Conservation (phyloP, 805 yeast genomes). For the Starmerella stigmatis region DNA sequence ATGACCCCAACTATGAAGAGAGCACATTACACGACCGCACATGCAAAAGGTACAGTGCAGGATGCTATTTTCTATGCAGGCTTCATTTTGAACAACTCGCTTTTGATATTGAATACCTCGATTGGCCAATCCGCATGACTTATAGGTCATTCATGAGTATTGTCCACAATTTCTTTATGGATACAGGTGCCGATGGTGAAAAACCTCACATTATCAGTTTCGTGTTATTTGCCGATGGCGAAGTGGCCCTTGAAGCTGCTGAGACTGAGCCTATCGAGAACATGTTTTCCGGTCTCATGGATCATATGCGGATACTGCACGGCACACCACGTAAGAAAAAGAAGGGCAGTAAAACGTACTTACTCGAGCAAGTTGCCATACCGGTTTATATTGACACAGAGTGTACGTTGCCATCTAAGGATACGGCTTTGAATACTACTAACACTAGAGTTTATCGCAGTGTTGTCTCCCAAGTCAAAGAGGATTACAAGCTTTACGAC, state of each 20-base stretch:
- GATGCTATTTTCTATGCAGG: background rate
- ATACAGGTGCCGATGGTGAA: background rate
- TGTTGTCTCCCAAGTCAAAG: background rate
- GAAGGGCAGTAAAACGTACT: background rate
- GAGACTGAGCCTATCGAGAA: background rate
- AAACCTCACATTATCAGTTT: background rate
- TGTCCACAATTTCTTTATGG: background rate
- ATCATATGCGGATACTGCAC: background rate
- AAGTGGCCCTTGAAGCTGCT: background rate
- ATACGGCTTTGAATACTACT: background rate
- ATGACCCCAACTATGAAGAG: background rate
- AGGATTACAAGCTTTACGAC: background rate
- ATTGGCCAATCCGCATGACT: background rate
- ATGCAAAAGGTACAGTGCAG: background rate
- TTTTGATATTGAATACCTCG: background rate
- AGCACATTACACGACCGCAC: background rate
- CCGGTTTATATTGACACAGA: slow-evolving; percentile 3
- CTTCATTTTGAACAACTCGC: slow-evolving; percentile 1
- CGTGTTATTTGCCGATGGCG: background rate
- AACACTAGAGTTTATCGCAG: background rate
- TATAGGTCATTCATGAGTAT: background rate
- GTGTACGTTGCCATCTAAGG: background rate
- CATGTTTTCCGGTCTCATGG: background rate
- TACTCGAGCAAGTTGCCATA: background rate
- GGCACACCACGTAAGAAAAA: background rate